A percentile compares a stretch with the other conserved stretches of the same genome.
phyloP scores from a whole-genome alignment of 805 yeast genomes.

The Nakazawaea pomicola region DNA sequence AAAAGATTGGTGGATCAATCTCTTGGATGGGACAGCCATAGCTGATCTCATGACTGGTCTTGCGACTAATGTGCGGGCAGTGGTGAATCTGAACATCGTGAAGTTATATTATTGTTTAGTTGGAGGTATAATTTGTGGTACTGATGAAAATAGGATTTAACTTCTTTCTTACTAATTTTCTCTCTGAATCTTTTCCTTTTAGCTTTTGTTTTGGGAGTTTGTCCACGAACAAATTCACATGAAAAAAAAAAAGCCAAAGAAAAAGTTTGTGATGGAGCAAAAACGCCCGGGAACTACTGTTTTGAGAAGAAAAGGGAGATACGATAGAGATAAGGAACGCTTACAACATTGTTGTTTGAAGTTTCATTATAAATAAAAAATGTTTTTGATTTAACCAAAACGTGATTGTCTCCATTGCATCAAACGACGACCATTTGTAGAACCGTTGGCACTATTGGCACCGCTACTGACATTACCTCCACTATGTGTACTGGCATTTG shows the following conservation, averaged over 20 bases:
- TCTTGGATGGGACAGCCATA: conserved; percentile 7
- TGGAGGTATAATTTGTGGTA: no score
- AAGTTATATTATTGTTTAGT: not conserved
- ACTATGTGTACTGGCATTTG: conserved; percentile 1
- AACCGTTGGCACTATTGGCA: not conserved
- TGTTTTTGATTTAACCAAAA: not conserved
- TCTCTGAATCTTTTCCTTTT: not conserved
- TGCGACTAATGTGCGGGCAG: conserved; percentile 9
- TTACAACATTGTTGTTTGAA: no score
- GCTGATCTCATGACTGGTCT: not conserved
- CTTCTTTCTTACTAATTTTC: not conserved
- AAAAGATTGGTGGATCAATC: conserved; percentile 12
- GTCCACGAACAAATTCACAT: no score
- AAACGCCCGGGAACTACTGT: no score
- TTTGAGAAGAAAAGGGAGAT: no score
- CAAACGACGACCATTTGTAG: not conserved
- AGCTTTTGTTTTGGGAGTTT: no score
- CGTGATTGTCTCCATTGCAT: conserved; percentile 4
- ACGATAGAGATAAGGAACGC: no score
- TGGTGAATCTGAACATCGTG: conserved; percentile 11
- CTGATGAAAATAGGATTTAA: no score
- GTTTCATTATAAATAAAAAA: no score
- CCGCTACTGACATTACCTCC: not conserved
- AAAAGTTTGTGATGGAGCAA: no score
- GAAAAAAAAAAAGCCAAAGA: no score